These are phyloP conservation scores for Candida freyschussii DNA, from an alignment of 1,139 yeast genomes.

Conservation along the genomic window DNA sequence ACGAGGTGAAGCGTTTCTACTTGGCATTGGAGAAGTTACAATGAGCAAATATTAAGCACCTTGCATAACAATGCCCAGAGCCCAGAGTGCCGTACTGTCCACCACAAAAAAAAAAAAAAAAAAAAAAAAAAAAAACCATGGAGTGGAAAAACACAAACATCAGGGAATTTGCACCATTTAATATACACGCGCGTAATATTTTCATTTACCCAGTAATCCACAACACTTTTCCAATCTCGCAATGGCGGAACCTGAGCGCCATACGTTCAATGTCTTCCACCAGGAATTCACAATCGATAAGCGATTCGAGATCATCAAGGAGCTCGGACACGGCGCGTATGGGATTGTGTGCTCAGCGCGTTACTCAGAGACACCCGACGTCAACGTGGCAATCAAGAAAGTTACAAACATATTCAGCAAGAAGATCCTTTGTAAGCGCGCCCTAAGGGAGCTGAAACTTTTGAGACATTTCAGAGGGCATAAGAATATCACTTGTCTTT, in stretches of 20 bases:
- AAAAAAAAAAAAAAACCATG: not conserved
- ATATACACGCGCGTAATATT: too few relatives aligned
- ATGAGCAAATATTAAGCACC: too few relatives aligned
- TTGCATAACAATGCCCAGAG: too few relatives aligned
- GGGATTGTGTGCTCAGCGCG: constrained; percentile 94
- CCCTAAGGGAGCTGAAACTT: constrained; percentile 81
- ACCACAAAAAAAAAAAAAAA: not conserved
- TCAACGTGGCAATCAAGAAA: constrained; percentile 88
- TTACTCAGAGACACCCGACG: constrained; percentile 67
- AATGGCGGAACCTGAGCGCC: constrained; percentile 31
- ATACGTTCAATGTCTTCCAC: constrained; percentile 64
- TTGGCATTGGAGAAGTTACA: constrained; percentile 29
- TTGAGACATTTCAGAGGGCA: constrained; percentile 89
- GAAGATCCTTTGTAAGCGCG: constrained; percentile 82
- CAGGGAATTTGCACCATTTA: too few relatives aligned
- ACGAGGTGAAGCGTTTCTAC: constrained; percentile 65
- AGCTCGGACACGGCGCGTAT: constrained; percentile 95
- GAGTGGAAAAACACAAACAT: too few relatives aligned
- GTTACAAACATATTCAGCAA: constrained; percentile 89
- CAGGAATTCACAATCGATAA: constrained; percentile 88
- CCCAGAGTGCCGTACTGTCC: too few relatives aligned
- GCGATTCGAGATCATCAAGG: constrained; percentile 80
- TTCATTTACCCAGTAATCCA: too few relatives aligned
- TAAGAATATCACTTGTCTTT: constrained; percentile 87
- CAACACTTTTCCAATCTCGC: too few relatives aligned